Evolutionary conservation across 345 rosid genomes (phyloP), one percentile per base, ranked within the genome.

Genomic region (Corymbia maculata): DNA sequence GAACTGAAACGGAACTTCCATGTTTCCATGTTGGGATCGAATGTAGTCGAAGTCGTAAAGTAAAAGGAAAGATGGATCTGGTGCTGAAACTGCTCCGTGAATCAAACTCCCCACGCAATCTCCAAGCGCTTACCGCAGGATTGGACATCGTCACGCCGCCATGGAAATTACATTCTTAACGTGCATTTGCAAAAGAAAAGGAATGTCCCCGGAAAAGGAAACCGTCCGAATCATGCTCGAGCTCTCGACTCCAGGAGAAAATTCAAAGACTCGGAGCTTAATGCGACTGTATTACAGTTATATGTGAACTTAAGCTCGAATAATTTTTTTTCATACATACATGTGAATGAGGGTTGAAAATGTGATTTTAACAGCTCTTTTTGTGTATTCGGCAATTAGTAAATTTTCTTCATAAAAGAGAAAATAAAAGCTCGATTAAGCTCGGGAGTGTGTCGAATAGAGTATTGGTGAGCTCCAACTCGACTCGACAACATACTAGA

Each of bases 401-500:
- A 66, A 28, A 28, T 61, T 28, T 13, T 0, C 0, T 61, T 61
- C 0, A 2, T n/a, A 64, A n/a, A n/a, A 64, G n/a, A 61, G n/a
- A 61, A 26, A 61, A 61, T 30, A 0, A 1, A 66, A 2, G 42
- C 10, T 30, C 21, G 3, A 0, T 30, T 14, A 30, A 19, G 10
- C 7, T 68, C 22, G 42, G 3, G 15, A 0, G 6, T 30, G 22
- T 2, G 2, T 68, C 44, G 6, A 30, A 8, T 11, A 32, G 17
- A 68, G 6, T 16, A 68, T 7, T 32, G 44, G 3, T 32, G 45
- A 0, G 79, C 11, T 30, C 0, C 4, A 66, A 61, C 15, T 61
- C 15, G 3, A 1, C 1, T 0, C 2, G 30, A 61, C 4, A 0
- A 28, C 15, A 28, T 1, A 3, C 30, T 61, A 0, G 4, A 28